These are phyloP conservation scores for Microsporum canis DNA, from an alignment of 2,329 filamentous ascomycete genomes.

Conservation along the genomic window DNA sequence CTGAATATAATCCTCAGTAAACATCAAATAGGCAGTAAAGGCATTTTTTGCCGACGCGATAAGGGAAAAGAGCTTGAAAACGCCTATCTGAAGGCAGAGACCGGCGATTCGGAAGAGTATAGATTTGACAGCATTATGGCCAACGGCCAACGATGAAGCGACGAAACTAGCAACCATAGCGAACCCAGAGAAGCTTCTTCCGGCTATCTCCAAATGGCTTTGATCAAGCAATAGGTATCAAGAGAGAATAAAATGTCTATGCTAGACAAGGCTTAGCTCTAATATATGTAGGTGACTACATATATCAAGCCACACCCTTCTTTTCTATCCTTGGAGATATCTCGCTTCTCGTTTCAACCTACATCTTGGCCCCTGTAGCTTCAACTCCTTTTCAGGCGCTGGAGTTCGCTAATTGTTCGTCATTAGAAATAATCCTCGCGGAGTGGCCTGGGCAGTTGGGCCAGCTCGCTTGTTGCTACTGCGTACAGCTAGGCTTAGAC, in stretches of 20 bases:
- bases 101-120: slow-evolving; percentile 13
- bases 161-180: slow-evolving; percentile 8
- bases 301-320: background rate
- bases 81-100: slow-evolving; percentile 8
- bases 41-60: slow-evolving; percentile 8
- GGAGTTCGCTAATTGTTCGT: background rate
- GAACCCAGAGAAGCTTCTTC: background rate
- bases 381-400: background rate
- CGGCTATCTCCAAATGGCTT: background rate
- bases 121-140: slow-evolving; percentile 13
- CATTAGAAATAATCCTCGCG: background rate
- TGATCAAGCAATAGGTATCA: background rate
- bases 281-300: background rate
- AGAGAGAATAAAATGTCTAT: background rate
- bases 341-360: background rate
- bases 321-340: background rate
- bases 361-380: background rate
- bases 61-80: slow-evolving; percentile 11
- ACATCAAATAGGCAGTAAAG: slow-evolving; percentile 13
- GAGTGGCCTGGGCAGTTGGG: background rate
- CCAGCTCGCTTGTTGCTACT: background rate
- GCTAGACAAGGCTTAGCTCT: background rate
- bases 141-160: slow-evolving; percentile 9
- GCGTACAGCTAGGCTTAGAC: background rate
- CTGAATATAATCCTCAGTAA: slow-evolving; percentile 12